Evolutionary conservation across 495 filamentous ascomycete genomes (phyloP), one percentile per base, ranked within the genome.

Genomic region (Tuber umbilicatum): DNA sequence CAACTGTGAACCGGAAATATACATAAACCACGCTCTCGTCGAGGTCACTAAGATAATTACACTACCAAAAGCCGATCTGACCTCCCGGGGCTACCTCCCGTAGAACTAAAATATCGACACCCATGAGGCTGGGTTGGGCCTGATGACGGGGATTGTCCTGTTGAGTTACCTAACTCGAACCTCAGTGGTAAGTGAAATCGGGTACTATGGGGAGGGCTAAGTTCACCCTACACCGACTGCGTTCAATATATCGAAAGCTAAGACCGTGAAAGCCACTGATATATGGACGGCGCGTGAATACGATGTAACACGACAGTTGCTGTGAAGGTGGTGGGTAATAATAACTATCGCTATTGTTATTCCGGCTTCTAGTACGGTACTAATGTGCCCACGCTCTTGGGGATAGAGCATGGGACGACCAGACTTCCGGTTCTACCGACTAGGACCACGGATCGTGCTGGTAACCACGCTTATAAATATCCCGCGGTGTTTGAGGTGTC

Each of bases 1-100:
- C 83, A 91, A 91, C 84, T 79, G 89, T n/a, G 91, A 90, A 82
- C 85, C 89, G 43, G 89, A 91, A 81, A 86, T 87, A 78, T 91
- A 91, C 84, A 88, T 88, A 88, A 88, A 89, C 79, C 91, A 89
- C 79, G 89, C 88, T 40, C 75, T 84, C 64, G 85, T 90, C 77
- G 85, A 83, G 67, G 88, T 90, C 71, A 83, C 73, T 42, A 71
- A 27, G 2, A n/a, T 3, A 43, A n/a, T 42, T 27, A 31, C 6
- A 5, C 14, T 2, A 16, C 41, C 21, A 42, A 21, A 31, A 19
- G 12, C 31, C 35, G 39, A 19, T 3, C 16, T 27, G 45, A 71
- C 31, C 41, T 42, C 70, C 42, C 41, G 3, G 38, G 4, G 2
- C 10, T 37, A 31, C 45, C 27, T 27, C 42, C 19, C 17, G 55